Conservation (phyloP, 805 yeast genomes). For the Ogataea paraovalis region DNA sequence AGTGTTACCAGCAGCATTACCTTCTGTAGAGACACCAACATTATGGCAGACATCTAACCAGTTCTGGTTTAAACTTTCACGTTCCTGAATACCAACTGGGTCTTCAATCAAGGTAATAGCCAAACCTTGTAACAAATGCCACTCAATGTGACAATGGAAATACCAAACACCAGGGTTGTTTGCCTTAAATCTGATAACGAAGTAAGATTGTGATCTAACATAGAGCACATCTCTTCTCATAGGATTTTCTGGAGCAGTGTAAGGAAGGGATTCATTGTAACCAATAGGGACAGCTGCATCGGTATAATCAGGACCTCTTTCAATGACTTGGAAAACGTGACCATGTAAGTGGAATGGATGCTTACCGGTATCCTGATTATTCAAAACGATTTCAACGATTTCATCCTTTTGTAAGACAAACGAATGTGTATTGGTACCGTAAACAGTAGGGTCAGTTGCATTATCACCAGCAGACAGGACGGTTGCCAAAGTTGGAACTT, state of each 20-base stretch:
- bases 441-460: constrained; percentile 49
- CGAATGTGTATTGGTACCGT: constrained; percentile 80
- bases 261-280: constrained; percentile 51
- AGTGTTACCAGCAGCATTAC: constrained; percentile 89
- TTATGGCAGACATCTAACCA: constrained; percentile 58
- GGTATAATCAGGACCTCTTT: constrained; percentile 59
- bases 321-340: constrained; percentile 78
- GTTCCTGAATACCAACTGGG: constrained; percentile 61
- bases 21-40: constrained; percentile 49
- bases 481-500: constrained; percentile 80
- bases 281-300: constrained; percentile 52
- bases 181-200: constrained; percentile 83
- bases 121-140: constrained; percentile 96
- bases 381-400: constrained; percentile 74
- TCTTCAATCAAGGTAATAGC: constrained; percentile 81
- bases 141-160: constrained; percentile 98
- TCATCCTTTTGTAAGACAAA: constrained; percentile 64
- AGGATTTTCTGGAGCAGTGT: constrained; percentile 67
- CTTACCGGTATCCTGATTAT: constrained; percentile 84
- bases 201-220: constrained; percentile 78
- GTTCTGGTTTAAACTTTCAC: constrained; percentile 59
- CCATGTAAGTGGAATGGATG: constrained; percentile 99
- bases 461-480: constrained; percentile 68
- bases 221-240: constrained; percentile 79
- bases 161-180: constrained; percentile 98